These are phyloP conservation scores for Coemansia sp. DNA, from an alignment of 192 early-diverging fungal species.

Conservation along the genomic window DNA sequence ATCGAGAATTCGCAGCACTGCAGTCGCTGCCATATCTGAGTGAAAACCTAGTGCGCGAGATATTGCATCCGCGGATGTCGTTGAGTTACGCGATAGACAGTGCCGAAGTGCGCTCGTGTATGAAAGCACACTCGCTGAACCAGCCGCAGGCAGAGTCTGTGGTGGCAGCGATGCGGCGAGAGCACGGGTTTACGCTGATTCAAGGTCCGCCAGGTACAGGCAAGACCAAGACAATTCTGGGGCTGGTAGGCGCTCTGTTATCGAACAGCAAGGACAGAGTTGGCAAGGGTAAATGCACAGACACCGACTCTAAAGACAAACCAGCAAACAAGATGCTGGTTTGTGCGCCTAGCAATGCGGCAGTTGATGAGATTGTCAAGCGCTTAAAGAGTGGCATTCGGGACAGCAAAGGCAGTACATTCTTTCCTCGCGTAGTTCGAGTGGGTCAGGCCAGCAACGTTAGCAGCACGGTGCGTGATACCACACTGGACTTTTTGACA, in stretches of 20 bases:
- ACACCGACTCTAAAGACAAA: background rate
- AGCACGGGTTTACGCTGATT: constrained; percentile 82
- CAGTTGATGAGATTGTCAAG: constrained; percentile 92
- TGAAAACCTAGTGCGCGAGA: constrained; percentile 60
- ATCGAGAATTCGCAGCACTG: constrained; percentile 84
- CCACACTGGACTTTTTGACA: constrained; percentile 69
- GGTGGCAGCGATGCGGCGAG: constrained; percentile 59
- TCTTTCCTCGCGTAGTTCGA: constrained; percentile 75
- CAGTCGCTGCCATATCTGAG: constrained; percentile 59
- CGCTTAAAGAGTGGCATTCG: constrained; percentile 78
- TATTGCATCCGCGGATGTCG: constrained; percentile 59
- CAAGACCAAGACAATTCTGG: constrained; percentile 90
- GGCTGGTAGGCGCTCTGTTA: constrained; percentile 70
- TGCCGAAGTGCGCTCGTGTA: constrained; percentile 48
- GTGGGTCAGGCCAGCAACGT: constrained; percentile 75
- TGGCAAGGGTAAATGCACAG: background rate
- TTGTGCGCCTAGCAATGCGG: constrained; percentile 96
- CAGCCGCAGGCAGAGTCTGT: constrained; percentile 89
- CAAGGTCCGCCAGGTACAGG: constrained; percentile 76
- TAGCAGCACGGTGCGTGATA: constrained; percentile 69
- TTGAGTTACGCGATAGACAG: constrained; percentile 24
- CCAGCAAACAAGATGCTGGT: constrained; percentile 70
- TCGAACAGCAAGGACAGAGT: constrained; percentile 1
- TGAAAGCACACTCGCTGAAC: constrained; percentile 77
- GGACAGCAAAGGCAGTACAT: constrained; percentile 52